Percentiles rank a stretch among this genome's conserved stretches.
Evolutionary conservation across 2,329 filamentous ascomycete genomes (phyloP).

Genomic region (Sordariomycetes sp.): DNA sequence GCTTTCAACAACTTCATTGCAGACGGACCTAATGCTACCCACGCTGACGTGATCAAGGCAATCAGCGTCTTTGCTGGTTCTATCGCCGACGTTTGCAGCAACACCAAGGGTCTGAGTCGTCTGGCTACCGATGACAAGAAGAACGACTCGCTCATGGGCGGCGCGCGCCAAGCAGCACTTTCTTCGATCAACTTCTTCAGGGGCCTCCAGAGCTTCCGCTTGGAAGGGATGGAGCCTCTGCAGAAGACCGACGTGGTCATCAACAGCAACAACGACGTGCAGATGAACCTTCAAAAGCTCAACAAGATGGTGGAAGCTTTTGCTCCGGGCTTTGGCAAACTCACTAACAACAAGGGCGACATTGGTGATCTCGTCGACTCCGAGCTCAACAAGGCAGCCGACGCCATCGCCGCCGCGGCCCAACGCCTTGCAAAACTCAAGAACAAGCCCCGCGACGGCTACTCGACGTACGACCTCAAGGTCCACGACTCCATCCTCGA

Average conservation of each 20-base stretch:
- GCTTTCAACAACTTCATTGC: constrained; percentile 98
- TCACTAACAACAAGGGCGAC: constrained; percentile 72
- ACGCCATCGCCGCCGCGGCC: constrained; percentile 88
- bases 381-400: constrained; percentile 86
- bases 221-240: constrained; percentile 81
- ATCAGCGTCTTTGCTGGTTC: constrained; percentile 86
- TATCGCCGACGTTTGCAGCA: constrained; percentile 87
- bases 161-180: constrained; percentile 74
- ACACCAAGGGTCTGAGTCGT: constrained; percentile 88
- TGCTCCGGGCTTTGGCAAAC: constrained; percentile 76
- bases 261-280: constrained; percentile 93
- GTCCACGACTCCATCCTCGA: constrained; percentile 94
- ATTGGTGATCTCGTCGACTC: constrained; percentile 86
- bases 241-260: constrained; percentile 97
- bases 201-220: constrained; percentile 81
- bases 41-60: constrained; percentile 86
- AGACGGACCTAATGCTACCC: constrained; percentile 83
- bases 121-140: constrained; percentile 96
- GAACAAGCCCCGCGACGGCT: constrained; percentile 94
- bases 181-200: constrained; percentile 94
- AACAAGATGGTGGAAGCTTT: constrained; percentile 91
- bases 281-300: constrained; percentile 85
- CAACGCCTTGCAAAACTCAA: constrained; percentile 83
- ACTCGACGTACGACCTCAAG: constrained; percentile 90
- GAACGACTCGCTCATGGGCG: constrained; percentile 73